Evolutionary conservation across 1,139 yeast species (phyloP).

Genomic region (Pichia sp.): DNA sequence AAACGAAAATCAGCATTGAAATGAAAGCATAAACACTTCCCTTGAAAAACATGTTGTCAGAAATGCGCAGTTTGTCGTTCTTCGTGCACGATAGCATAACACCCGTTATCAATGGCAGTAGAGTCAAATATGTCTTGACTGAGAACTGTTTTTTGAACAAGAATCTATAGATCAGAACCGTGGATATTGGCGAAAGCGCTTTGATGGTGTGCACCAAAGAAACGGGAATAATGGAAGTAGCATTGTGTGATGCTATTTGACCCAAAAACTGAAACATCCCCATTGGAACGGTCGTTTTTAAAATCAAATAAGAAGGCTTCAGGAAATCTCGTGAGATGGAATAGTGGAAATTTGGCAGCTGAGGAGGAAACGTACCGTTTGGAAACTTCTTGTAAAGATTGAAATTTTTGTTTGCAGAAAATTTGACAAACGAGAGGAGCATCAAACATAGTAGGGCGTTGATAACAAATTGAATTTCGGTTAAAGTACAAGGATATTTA

Average conservation of each 20-base stretch:
- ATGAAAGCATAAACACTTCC: constrained; percentile 73
- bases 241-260: constrained; percentile 82
- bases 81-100: constrained; percentile 77
- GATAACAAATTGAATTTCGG: constrained; percentile 74
- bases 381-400: constrained; percentile 35
- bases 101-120: constrained; percentile 70
- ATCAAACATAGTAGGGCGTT: constrained; percentile 48
- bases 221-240: constrained; percentile 82
- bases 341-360: constrained; percentile 21
- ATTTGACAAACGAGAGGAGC: constrained; percentile 17
- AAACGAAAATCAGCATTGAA: constrained; percentile 80
- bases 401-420: not conserved
- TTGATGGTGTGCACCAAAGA: constrained; percentile 88
- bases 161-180: constrained; percentile 71
- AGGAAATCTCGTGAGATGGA: constrained; percentile 30
- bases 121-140: constrained; percentile 62
- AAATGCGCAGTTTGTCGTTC: constrained; percentile 23
- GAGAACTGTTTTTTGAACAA: constrained; percentile 51
- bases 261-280: constrained; percentile 89
- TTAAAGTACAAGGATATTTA: constrained; percentile 73
- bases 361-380: constrained; percentile 46
- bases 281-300: constrained; percentile 79
- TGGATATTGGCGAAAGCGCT: constrained; percentile 79
- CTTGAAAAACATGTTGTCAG: constrained; percentile 33
- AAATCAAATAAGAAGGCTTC: constrained; percentile 45